Evolutionary conservation across 202 grass and related monocot species (phyloP).

Genomic region (Dendrocalamus latiflorus): DNA sequence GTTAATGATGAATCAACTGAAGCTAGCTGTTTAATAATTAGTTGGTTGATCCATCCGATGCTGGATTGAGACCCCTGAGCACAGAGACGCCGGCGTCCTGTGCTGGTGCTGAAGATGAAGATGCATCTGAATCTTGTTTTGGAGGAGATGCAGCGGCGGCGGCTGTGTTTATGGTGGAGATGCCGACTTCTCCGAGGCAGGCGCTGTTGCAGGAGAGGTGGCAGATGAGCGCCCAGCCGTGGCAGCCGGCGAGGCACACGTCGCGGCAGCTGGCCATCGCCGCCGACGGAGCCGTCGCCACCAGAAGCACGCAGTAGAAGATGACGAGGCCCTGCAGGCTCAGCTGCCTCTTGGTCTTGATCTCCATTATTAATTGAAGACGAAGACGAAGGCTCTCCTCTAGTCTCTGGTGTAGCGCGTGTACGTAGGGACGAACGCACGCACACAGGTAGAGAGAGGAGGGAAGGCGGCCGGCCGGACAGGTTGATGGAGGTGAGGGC

Average conservation of each 20-base stretch:
- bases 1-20: too few relatives aligned
- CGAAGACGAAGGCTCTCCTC: too few relatives aligned
- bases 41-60: neutral
- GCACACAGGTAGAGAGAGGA: too few relatives aligned
- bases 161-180: neutral
- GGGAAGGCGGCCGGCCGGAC: too few relatives aligned
- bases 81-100: neutral
- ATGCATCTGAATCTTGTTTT: neutral
- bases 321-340: neutral
- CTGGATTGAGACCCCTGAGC: neutral
- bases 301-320: neutral
- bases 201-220: slow-evolving; percentile 35
- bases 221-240: slow-evolving; percentile 14
- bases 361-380: neutral
- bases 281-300: neutral
- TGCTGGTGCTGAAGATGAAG: neutral
- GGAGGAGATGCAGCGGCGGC: neutral
- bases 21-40: too few relatives aligned
- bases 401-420: too few relatives aligned
- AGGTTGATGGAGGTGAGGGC: too few relatives aligned
- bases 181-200: slow-evolving; percentile 16
- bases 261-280: slow-evolving; percentile 14
- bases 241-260: slow-evolving; percentile 6
- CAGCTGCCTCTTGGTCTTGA: neutral
- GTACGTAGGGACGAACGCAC: too few relatives aligned